phyloP scores from a whole-genome alignment of 805 yeast genomes.

The Yamadazyma kitorensis region DNA sequence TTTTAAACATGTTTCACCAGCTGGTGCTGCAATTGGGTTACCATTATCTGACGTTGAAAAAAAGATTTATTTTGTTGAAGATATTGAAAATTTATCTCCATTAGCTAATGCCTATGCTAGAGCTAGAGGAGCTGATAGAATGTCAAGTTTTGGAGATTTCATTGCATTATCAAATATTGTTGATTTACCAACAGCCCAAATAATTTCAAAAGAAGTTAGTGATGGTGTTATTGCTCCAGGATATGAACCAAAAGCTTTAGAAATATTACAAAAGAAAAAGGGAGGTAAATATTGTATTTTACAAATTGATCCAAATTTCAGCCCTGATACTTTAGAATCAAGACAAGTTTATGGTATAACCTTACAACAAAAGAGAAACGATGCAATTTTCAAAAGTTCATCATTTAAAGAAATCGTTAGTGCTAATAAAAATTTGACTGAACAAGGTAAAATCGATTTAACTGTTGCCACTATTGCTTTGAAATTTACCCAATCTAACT shows the following conservation, averaged over 20 bases:
- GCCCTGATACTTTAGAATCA: constrained; percentile 77
- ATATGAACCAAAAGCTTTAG: constrained; percentile 88
- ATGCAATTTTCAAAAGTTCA: constrained; percentile 88
- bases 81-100: constrained; percentile 92
- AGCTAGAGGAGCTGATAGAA: constrained; percentile 99
- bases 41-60: constrained; percentile 90
- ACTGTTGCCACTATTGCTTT: constrained; percentile 97
- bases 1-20: constrained; percentile 98
- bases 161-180: constrained; percentile 96
- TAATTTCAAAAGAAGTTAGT: constrained; percentile 94
- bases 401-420: constrained; percentile 92
- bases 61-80: constrained; percentile 92
- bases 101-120: constrained; percentile 98
- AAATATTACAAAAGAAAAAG: constrained; percentile 84
- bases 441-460: constrained; percentile 89
- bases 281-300: constrained; percentile 95
- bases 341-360: constrained; percentile 96
- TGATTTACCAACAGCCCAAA: constrained; percentile 93
- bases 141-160: constrained; percentile 98
- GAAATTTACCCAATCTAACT: constrained; percentile 97
- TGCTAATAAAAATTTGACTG: constrained; percentile 78
- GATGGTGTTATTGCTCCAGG: constrained; percentile 99
- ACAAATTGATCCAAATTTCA: constrained; percentile 93
- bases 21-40: constrained; percentile 97
- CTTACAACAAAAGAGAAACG: constrained; percentile 95